Evolutionary conservation across 2,329 filamentous ascomycete species (phyloP), one percentile per base, ranked within the genome.

Genomic region (Phoma sp.): DNA sequence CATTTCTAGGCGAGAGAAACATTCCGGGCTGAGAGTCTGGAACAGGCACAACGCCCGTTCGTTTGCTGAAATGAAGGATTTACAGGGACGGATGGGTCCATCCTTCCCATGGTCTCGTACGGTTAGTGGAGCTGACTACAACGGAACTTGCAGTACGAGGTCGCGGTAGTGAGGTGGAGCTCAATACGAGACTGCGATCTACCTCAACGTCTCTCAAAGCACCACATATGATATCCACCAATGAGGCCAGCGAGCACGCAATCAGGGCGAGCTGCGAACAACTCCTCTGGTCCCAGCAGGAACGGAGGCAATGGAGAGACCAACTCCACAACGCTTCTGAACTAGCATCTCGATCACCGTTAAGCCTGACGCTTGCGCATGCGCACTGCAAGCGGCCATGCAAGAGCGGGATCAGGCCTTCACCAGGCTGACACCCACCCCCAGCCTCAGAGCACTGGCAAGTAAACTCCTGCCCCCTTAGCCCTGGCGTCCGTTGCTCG

Each of bases 101-200:
- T 50, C 41, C 37, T 21, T 35, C 3, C 36, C 4, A 1, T 4
- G 2, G 2, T 38, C 33, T 29, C 15, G 33, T 10, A 44, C 33
- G 33, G 27, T 17, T 38, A 10, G 41, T 45, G 41, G 49, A 40
- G 33, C 13, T 15, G 6, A n/a, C 15, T 9, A 35, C 6, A 17
- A 40, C 40, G 40, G 48, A 44, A 32, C 48, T 51, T 51, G n/a
- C 40, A 51, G 40, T 45, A 52, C 49, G 49, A 46, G 41, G n/a
- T 17, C 39, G 39, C 29, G 37, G 8, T 36, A 38, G 12, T 22
- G 44, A 45, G 21, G 43, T 47, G 40, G 19, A 41, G 37, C 47
- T 41, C 4, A 25, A 51, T 51, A 55, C 52, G 52, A 51, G 43
- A 17, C 45, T 40, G 31, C 19, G 52, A 46, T 55, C 52, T 45